Evolutionary conservation across 345 rosid genomes (phyloP).

Genomic region (Capsella bursapastoris): DNA sequence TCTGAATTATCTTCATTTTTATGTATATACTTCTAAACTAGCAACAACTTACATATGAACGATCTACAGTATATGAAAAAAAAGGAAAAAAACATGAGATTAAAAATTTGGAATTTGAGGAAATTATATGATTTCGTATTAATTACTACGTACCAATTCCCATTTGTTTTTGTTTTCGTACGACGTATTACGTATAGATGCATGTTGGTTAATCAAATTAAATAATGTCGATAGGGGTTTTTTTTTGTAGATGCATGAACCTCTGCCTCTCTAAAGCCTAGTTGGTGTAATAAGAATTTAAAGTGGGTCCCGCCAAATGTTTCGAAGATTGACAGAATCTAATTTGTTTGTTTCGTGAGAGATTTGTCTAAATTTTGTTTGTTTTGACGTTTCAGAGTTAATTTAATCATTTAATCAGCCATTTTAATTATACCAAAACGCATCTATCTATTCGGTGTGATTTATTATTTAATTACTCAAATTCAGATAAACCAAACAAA

Average conservation of each 20-base stretch:
- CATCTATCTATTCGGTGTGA: constrained; percentile 24
- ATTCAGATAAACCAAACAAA: not conserved
- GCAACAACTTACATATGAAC: no score
- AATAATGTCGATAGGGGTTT: not conserved
- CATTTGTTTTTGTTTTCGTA: no score
- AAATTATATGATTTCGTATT: no score
- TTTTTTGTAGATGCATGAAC: constrained; percentile 38
- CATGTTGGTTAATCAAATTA: not conserved
- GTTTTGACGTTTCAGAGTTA: constrained; percentile 17
- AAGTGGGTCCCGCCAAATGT: constrained; percentile 29
- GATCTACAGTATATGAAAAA: no score
- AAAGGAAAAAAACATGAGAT: no score
- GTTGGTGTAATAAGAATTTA: constrained; percentile 29
- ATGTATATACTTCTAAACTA: no score
- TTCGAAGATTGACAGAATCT: constrained; percentile 39
- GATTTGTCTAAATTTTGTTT: constrained; percentile 16
- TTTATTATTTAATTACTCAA: constrained; percentile 8
- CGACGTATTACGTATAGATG: not conserved
- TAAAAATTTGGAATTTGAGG: no score
- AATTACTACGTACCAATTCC: no score
- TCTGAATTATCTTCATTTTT: not conserved
- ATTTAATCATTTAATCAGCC: not conserved
- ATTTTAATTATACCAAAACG: not conserved
- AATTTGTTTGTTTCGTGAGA: constrained; percentile 12
- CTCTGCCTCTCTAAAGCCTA: constrained; percentile 32